These are phyloP conservation scores for Acacia crassicarpa DNA, from an alignment of 306 rosid species.

Conservation along the genomic window DNA sequence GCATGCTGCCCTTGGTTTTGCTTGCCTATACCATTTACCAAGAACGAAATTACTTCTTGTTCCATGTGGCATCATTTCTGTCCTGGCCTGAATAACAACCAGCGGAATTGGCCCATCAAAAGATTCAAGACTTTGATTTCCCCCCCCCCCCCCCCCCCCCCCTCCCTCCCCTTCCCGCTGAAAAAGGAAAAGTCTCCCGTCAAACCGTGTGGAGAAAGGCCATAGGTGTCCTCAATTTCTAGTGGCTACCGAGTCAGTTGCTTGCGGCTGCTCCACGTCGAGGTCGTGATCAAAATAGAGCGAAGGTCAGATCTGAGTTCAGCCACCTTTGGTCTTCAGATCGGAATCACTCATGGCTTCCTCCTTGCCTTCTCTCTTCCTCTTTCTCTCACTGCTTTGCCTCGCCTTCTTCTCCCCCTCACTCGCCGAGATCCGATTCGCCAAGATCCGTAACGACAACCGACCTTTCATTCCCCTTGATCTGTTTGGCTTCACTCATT, in stretches of 20 bases:
- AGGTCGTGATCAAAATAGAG: neutral
- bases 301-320: neutral
- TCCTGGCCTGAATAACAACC: neutral
- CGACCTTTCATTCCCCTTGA: constrained; percentile 70
- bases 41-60: neutral
- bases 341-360: constrained; percentile 33
- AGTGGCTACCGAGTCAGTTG: neutral
- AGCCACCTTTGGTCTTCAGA: neutral
- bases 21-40: neutral
- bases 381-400: constrained; percentile 25
- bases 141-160: no score
- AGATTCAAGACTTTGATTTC: neutral
- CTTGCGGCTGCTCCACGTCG: neutral
- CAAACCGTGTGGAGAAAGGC: neutral
- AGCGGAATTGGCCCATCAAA: neutral
- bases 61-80: neutral
- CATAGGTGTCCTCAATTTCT: neutral
- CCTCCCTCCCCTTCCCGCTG: no score
- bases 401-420: constrained; percentile 19
- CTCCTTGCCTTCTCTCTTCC: constrained; percentile 24
- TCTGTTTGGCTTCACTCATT: constrained; percentile 85
- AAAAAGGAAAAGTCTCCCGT: neutral
- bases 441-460: constrained; percentile 52
- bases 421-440: constrained; percentile 71
- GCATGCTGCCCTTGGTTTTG: neutral